These are phyloP conservation scores for Penicillium sp. DNA, from an alignment of 2,329 filamentous ascomycete species.

Conservation along the genomic window DNA sequence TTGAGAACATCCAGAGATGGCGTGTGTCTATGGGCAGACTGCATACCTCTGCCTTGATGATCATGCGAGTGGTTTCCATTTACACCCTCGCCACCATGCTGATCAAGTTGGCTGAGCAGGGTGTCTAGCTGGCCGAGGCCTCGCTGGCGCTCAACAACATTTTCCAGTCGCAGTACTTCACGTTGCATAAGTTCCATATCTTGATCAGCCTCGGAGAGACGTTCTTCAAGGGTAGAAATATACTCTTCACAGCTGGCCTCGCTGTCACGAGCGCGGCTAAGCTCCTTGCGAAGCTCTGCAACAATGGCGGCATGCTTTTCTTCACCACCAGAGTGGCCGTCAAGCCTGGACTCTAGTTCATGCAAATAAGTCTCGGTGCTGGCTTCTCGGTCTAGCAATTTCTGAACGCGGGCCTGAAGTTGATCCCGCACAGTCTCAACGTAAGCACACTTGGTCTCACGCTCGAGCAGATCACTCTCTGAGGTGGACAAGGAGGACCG, in stretches of 20 bases:
- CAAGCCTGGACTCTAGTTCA: slow-evolving; percentile 85
- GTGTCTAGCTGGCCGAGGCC: slow-evolving; percentile 94
- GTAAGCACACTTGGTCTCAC: slow-evolving; percentile 90
- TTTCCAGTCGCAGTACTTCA: slow-evolving; percentile 89
- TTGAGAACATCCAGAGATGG: slow-evolving; percentile 45
- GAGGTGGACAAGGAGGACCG: slow-evolving; percentile 78
- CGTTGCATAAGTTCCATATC: slow-evolving; percentile 96
- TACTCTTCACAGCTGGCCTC: slow-evolving; percentile 92
- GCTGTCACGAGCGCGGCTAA: slow-evolving; percentile 82
- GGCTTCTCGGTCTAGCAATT: slow-evolving; percentile 84
- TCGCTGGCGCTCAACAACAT: slow-evolving; percentile 91
- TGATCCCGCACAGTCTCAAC: slow-evolving; percentile 90
- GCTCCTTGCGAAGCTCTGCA: slow-evolving; percentile 84
- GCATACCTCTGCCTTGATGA: slow-evolving; percentile 19
- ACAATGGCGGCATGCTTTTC: slow-evolving; percentile 89
- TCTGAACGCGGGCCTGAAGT: slow-evolving; percentile 85
- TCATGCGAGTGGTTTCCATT: slow-evolving; percentile 17
- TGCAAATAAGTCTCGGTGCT: slow-evolving; percentile 92
- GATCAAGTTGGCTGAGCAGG: slow-evolving; percentile 85
- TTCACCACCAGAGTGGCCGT: slow-evolving; percentile 86
- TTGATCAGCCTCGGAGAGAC: slow-evolving; percentile 91
- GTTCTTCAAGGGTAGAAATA: slow-evolving; percentile 93
- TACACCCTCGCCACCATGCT: slow-evolving; percentile 54
- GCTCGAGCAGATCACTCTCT: slow-evolving; percentile 85
- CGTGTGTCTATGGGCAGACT: slow-evolving; percentile 32